Conservation (phyloP, 2,329 filamentous ascomycete species). For the Akanthomyces muscarius region DNA sequence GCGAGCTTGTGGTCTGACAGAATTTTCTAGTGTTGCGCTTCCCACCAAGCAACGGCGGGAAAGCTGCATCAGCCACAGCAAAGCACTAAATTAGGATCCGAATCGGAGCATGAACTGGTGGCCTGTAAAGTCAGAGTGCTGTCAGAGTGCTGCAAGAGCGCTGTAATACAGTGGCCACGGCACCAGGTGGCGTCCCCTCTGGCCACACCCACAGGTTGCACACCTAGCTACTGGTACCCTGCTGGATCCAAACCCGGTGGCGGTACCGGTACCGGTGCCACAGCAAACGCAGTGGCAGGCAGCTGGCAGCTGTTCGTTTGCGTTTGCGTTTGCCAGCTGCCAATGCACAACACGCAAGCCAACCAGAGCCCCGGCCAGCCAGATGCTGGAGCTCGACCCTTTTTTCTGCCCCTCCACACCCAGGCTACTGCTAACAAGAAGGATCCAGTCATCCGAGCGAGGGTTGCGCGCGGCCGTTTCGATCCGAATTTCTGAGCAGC, state of each 20-base stretch:
- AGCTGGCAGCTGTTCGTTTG: conserved; percentile 1
- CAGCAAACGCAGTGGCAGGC: not conserved
- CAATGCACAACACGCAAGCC: not conserved
- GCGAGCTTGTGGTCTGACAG: not conserved
- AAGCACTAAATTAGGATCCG: not conserved
- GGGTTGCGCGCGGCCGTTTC: conserved; percentile 5
- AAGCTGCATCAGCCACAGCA: not conserved
- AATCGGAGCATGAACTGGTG: not conserved
- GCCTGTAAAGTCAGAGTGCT: not conserved
- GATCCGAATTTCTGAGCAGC: not conserved
- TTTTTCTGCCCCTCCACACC: conserved; percentile 10
- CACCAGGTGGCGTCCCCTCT: not conserved
- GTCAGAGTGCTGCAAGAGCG: not conserved
- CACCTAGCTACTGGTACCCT: not conserved
- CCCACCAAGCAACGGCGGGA: not conserved
- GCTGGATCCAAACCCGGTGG: not conserved
- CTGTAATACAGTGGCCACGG: not conserved
- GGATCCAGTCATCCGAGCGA: not conserved
- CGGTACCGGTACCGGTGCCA: not conserved
- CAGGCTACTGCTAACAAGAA: not conserved
- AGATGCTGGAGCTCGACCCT: conserved; percentile 10
- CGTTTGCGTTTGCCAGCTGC: not conserved
- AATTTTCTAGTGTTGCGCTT: conserved; percentile 1
- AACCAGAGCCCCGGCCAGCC: not conserved
- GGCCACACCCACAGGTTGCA: not conserved